Conservation (phyloP, 768 basidiomycete species). For the Suillus cothurnatus region DNA sequence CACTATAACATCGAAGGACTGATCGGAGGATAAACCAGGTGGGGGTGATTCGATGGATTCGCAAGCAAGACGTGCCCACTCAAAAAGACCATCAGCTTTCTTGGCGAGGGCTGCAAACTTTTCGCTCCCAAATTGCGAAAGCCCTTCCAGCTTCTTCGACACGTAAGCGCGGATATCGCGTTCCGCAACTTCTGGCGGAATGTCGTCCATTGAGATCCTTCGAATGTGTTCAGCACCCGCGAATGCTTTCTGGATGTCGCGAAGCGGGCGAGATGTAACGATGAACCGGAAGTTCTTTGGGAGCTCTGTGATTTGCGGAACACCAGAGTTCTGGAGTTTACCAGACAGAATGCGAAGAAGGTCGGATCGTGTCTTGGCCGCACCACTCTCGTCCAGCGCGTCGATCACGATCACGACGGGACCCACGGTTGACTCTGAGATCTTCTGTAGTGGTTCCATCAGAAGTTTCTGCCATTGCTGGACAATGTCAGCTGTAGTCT, state of each 20-base stretch:
- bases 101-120: neutral
- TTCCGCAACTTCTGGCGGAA: neutral
- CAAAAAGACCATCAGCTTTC: neutral
- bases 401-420: slow-evolving; percentile 30
- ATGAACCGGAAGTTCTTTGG: slow-evolving; percentile 11
- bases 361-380: neutral
- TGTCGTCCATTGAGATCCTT: neutral
- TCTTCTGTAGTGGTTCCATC: slow-evolving; percentile 9
- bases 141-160: neutral
- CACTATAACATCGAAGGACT: neutral
- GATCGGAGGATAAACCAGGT: neutral
- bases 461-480: slow-evolving; percentile 21
- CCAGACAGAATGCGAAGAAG: slow-evolving; percentile 16
- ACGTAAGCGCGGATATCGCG: neutral
- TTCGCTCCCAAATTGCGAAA: neutral
- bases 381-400: slow-evolving; percentile 20
- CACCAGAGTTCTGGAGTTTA: neutral
- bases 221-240: neutral
- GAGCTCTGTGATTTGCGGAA: neutral
- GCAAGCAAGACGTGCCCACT: neutral
- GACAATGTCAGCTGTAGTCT: neutral
- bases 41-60: neutral
- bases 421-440: slow-evolving; percentile 11
- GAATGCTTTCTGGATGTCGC: neutral
- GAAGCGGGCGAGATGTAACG: neutral